Evolutionary conservation across 2,329 filamentous ascomycete genomes (phyloP).

Genomic region (Xylariomycetidae sp.): DNA sequence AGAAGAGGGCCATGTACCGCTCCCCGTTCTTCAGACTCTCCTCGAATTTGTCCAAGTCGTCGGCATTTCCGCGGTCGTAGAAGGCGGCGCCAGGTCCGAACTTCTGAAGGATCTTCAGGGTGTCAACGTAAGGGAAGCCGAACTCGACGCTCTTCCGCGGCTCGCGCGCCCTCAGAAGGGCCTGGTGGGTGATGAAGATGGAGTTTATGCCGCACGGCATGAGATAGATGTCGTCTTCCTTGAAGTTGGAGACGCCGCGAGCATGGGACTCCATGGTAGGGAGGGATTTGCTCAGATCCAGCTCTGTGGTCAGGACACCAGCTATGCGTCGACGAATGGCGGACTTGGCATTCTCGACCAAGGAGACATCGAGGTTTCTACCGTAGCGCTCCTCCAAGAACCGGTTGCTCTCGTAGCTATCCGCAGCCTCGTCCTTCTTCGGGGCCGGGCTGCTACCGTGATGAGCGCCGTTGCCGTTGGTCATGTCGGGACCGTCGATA

Average conservation of each 20-base stretch:
- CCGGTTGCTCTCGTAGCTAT: slow-evolving; percentile 60
- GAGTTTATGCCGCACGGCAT: slow-evolving; percentile 91
- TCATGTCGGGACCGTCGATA: slow-evolving; percentile 26
- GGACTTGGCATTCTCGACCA: slow-evolving; percentile 75
- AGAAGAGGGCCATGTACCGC: slow-evolving; percentile 76
- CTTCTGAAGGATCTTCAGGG: slow-evolving; percentile 89
- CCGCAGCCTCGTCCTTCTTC: slow-evolving; percentile 28
- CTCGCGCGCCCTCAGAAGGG: slow-evolving; percentile 59
- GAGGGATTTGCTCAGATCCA: slow-evolving; percentile 54
- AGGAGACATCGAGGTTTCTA: slow-evolving; percentile 74
- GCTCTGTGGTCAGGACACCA: slow-evolving; percentile 69
- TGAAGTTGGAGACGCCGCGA: slow-evolving; percentile 58
- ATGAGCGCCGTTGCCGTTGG: slow-evolving; percentile 15
- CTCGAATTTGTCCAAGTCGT: slow-evolving; percentile 82
- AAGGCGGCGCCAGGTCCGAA: slow-evolving; percentile 87
- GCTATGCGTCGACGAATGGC: slow-evolving; percentile 85
- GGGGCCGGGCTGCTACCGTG: slow-evolving; percentile 8
- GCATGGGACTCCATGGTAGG: slow-evolving; percentile 42
- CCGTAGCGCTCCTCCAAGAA: slow-evolving; percentile 95
- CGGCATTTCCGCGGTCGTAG: slow-evolving; percentile 72
- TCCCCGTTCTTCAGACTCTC: slow-evolving; percentile 63
- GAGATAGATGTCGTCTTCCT: slow-evolving; percentile 82
- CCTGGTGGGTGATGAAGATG: slow-evolving; percentile 82
- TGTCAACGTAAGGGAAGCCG: slow-evolving; percentile 97
- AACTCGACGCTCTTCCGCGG: slow-evolving; percentile 75